Conservation (phyloP, 2,329 filamentous ascomycete species). For the Penicillium frequentans region DNA sequence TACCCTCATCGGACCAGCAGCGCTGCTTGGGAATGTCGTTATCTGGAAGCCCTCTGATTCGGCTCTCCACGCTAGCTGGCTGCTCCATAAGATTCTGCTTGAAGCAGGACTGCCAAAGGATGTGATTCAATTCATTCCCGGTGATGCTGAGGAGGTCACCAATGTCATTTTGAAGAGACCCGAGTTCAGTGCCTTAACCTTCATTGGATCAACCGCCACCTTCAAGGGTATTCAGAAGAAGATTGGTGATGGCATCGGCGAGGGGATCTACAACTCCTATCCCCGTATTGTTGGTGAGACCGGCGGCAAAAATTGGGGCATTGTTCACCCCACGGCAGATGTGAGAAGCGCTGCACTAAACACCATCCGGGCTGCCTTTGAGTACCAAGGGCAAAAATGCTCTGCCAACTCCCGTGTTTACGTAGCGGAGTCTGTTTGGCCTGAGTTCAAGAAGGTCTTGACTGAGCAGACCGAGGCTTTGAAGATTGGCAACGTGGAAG, state of each 20-base stretch:
- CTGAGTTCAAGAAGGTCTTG: conserved; percentile 66
- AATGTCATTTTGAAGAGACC: conserved; percentile 69
- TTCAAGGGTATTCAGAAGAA: conserved; percentile 83
- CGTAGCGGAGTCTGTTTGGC: conserved; percentile 71
- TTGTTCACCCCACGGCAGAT: conserved; percentile 73
- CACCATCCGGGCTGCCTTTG: conserved; percentile 80
- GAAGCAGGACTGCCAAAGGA: conserved; percentile 84
- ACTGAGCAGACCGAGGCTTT: conserved; percentile 65
- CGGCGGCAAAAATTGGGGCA: conserved; percentile 87
- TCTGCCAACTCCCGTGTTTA: conserved; percentile 77
- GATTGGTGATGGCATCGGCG: conserved; percentile 74
- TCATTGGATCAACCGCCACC: conserved; percentile 84
- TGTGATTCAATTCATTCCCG: conserved; percentile 88
- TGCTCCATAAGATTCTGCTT: conserved; percentile 80
- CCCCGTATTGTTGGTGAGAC: conserved; percentile 85
- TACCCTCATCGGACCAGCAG: conserved; percentile 76
- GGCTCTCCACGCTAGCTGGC: conserved; percentile 80
- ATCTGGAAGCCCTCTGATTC: conserved; percentile 90
- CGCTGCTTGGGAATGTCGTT: conserved; percentile 86
- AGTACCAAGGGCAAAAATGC: conserved; percentile 88
- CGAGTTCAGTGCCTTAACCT: conserved; percentile 82
- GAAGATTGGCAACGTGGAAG: conserved; percentile 65
- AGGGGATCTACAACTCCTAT: conserved; percentile 76
- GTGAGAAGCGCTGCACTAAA: conserved; percentile 73
- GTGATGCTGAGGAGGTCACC: conserved; percentile 79